Evolutionary conservation across 78 protist species (phyloP).

Genomic region (slime mould (Dictyostelium discoideum)): DNA sequence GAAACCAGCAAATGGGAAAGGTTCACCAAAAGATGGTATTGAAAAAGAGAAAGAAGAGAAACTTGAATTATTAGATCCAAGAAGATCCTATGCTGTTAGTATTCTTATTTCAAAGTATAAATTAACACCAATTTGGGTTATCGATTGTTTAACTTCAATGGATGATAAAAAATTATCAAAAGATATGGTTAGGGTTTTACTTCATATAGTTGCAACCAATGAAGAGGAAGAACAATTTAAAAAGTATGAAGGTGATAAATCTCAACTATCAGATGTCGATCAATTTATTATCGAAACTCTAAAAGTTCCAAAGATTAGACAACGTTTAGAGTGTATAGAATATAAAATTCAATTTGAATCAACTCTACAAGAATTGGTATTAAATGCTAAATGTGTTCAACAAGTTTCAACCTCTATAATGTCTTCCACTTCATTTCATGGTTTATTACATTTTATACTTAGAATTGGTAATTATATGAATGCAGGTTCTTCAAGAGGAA

Average conservation of each 20-base stretch:
- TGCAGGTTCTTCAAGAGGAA: constrained; percentile 16
- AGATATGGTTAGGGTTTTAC: constrained; percentile 39
- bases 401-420: neutral
- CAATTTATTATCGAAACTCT: constrained; percentile 44
- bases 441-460: constrained; percentile 10
- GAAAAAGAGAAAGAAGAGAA: neutral
- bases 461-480: constrained; percentile 65
- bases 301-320: constrained; percentile 60
- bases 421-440: neutral
- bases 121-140: constrained; percentile 39
- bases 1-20: neutral
- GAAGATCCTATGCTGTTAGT: constrained; percentile 43
- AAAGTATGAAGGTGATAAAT: constrained; percentile 51
- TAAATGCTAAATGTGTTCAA: constrained; percentile 25
- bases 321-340: constrained; percentile 22
- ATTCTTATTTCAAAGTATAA: constrained; percentile 47
- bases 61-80: neutral
- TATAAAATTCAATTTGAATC: constrained; percentile 42
- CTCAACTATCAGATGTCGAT: neutral
- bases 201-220: neutral
- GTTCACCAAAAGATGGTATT: neutral
- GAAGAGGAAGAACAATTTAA: constrained; percentile 60
- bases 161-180: constrained; percentile 65
- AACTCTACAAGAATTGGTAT: constrained; percentile 13
- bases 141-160: constrained; percentile 60